These are phyloP conservation scores for Trapa bicornis DNA, from an alignment of 345 rosid species.

Conservation along the genomic window DNA sequence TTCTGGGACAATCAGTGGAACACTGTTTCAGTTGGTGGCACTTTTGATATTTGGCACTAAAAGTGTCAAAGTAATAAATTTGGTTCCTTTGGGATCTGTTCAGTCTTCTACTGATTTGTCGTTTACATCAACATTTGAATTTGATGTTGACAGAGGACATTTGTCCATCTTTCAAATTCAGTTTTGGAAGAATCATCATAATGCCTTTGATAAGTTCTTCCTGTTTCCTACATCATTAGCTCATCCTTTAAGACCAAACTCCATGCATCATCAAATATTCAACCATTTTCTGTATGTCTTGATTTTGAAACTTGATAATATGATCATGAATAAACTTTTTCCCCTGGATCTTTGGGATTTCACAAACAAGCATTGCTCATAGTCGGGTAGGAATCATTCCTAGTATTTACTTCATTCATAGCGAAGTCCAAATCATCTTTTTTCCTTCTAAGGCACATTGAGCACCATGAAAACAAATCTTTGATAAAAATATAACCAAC, in stretches of 20 bases:
- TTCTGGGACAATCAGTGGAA: neutral
- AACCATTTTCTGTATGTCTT: neutral
- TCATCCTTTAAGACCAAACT: neutral
- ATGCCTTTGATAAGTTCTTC: neutral
- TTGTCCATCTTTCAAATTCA: no score
- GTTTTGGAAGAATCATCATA: neutral
- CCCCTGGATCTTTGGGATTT: neutral
- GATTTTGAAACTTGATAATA: neutral
- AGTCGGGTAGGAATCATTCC: neutral
- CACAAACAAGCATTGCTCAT: neutral
- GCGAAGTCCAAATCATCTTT: neutral
- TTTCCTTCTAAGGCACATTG: neutral
- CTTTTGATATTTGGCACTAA: neutral
- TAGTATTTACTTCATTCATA: neutral
- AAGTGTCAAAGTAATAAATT: neutral
- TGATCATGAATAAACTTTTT: neutral
- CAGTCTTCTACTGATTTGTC: neutral
- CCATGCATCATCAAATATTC: neutral
- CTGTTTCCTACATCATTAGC: neutral
- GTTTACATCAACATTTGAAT: neutral
- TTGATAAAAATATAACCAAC: neutral
- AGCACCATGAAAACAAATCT: neutral
- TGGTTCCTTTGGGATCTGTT: no score
- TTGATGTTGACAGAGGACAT: no score
- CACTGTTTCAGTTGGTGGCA: neutral